These are phyloP conservation scores for Fusarium nygamai DNA, from an alignment of 2,329 filamentous ascomycete species.

Conservation along the genomic window DNA sequence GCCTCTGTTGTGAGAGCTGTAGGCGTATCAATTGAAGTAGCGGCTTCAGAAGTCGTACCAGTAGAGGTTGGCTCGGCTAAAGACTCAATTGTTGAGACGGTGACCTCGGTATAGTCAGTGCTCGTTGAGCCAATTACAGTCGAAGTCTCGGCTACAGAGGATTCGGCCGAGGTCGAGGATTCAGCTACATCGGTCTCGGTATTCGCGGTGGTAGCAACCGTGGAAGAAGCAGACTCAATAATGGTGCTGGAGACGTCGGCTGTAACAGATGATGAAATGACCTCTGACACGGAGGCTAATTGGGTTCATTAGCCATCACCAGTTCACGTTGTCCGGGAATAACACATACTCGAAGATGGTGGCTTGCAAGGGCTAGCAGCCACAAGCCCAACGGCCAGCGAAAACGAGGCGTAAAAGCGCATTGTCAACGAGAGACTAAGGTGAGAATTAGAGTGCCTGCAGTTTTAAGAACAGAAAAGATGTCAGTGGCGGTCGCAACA, in stretches of 20 bases:
- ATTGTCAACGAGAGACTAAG: too few relatives aligned
- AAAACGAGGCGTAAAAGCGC: not conserved
- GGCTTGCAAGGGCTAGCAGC: not conserved
- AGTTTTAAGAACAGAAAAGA: not conserved
- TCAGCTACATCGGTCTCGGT: not conserved
- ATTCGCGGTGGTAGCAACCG: not conserved
- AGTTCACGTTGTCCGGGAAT: fast-evolving
- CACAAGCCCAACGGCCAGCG: not conserved
- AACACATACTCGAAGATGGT: not conserved
- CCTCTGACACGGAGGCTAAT: not conserved
- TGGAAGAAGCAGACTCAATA: not conserved
- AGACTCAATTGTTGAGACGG: not conserved
- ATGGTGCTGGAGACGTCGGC: not conserved
- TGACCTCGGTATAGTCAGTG: not conserved
- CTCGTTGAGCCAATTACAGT: not conserved
- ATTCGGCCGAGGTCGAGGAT: too few relatives aligned
- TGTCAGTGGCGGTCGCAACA: not conserved
- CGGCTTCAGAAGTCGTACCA: not conserved
- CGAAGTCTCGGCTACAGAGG: not conserved
- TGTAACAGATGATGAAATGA: not conserved
- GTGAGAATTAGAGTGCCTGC: not conserved
- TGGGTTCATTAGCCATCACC: not conserved
- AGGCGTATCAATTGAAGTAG: not conserved
- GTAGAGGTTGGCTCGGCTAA: not conserved
- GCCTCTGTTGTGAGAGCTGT: not conserved